Percentiles rank a stretch among this genome's conserved stretches.
Conservation (phyloP, 345 rosid genomes). For the Brassica juncea region DNA sequence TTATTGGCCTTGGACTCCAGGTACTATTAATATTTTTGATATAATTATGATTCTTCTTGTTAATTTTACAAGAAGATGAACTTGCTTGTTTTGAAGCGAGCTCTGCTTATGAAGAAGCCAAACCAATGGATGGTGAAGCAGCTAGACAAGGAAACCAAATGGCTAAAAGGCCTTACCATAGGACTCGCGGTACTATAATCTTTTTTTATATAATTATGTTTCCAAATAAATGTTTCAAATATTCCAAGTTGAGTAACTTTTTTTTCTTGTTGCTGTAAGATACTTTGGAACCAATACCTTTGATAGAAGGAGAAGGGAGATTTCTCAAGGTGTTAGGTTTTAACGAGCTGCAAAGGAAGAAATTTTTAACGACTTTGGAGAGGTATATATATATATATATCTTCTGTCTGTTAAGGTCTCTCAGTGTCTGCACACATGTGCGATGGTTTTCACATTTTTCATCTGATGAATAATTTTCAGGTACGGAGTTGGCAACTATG, state of each 20-base stretch:
- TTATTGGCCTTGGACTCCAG: too few relatives aligned
- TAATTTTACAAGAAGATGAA: too few relatives aligned
- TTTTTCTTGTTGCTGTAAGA: conserved; percentile 40
- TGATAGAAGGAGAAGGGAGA: conserved; percentile 81
- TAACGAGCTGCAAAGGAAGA: conserved; percentile 63
- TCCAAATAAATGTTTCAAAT: not conserved
- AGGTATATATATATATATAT: conserved; percentile 49
- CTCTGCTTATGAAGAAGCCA: conserved; percentile 46
- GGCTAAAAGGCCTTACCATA: conserved; percentile 38
- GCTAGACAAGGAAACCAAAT: conserved; percentile 48
- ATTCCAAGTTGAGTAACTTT: not conserved
- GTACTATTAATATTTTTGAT: too few relatives aligned
- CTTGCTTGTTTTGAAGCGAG: too few relatives aligned
- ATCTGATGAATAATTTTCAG: conserved; percentile 43
- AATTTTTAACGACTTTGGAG: conserved; percentile 61
- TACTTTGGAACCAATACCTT: conserved; percentile 57
- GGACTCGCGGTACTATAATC: conserved; percentile 46
- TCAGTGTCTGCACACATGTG: not conserved
- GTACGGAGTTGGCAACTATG: conserved; percentile 73
- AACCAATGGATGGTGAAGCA: conserved; percentile 60
- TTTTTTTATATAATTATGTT: not conserved
- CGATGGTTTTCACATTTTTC: not conserved
- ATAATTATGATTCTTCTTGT: too few relatives aligned
- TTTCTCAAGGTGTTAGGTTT: conserved; percentile 68
- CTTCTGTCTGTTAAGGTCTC: not conserved